Conservation (phyloP, 768 basidiomycete genomes). For the Stropharia rugosoannulata region DNA sequence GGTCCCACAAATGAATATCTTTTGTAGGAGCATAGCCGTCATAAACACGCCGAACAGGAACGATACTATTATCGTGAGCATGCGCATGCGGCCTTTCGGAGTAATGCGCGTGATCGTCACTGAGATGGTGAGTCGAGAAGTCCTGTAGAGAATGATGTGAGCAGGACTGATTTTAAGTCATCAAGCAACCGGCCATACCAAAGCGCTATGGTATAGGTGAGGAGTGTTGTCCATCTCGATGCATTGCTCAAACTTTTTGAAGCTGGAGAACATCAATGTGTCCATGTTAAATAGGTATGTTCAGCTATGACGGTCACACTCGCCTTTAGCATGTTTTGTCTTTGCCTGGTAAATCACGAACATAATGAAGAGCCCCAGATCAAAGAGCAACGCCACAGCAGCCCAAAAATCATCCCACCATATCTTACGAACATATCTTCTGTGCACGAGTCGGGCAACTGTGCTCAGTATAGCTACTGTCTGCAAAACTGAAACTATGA, state of each 20-base stretch:
- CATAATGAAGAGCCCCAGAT: not conserved
- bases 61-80: not conserved
- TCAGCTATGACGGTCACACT: not conserved
- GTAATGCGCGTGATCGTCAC: not conserved
- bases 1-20: not conserved
- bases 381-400: not conserved
- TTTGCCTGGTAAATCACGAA: not conserved
- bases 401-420: conserved; percentile 10
- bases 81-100: not conserved
- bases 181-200: not conserved
- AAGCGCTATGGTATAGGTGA: not conserved
- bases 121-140: not conserved
- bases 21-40: not conserved
- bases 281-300: not conserved
- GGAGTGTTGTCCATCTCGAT: not conserved
- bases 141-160: not conserved
- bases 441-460: not conserved
- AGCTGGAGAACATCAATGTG: not conserved
- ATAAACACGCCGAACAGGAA: not conserved
- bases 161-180: not conserved
- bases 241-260: not conserved
- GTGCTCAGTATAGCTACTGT: not conserved
- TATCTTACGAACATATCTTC: not conserved
- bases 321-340: not conserved
- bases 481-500: not conserved